Base-by-base conservation (phyloP, 1,284 basidiomycete genomes). In the Lignosus rhinocerotis region DNA sequence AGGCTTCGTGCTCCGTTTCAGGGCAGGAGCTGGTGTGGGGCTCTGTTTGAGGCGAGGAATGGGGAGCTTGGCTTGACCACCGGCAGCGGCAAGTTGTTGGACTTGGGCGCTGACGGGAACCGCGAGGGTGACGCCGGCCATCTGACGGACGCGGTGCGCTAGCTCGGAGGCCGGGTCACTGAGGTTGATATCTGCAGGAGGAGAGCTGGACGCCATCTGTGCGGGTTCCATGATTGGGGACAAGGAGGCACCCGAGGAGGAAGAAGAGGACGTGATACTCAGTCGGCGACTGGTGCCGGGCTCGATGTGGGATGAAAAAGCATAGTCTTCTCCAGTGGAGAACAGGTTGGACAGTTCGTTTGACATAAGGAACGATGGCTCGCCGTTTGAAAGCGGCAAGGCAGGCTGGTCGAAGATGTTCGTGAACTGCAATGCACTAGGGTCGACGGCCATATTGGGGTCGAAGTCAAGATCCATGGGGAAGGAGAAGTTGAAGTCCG, bases 101-200 rank as follows among this genome's bases (percentile, higher is more conserved):
- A 72, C 68, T 50, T 73, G 72, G 8, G 69, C 65, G 55, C 69
- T 68, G 55, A 76, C 79, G 1, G 83, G 84, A 0, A 87, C 83
- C 0, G 85, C 85, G 17, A 85, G 79, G 71, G 83, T 82, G 3
- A 87, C 79, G 21, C 86, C 86, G 0, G 85, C 83, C 42, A 79
- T 75, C 56, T 84, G 80, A 14, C 84, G 79, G 11, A 86, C 85
- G 11, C 80, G 75, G 31, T 83, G 79, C 1, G 84, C 85, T 3
- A 87, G 75, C 64, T 83, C 82, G 16, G 76, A 75, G 4, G 79
- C 80, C 21, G 81, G 76, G 61, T 84, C 78, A 46, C 58, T 67
- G 43, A 67, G 58, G 50, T 62, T 66, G 60, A 63, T 65, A 39
- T 70, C 68, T 38, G 66, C 65, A 2, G 66, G 60, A 3, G 68